Base-by-base conservation (phyloP, 2,329 filamentous ascomycete genomes). In the Aureobasidium sp. region DNA sequence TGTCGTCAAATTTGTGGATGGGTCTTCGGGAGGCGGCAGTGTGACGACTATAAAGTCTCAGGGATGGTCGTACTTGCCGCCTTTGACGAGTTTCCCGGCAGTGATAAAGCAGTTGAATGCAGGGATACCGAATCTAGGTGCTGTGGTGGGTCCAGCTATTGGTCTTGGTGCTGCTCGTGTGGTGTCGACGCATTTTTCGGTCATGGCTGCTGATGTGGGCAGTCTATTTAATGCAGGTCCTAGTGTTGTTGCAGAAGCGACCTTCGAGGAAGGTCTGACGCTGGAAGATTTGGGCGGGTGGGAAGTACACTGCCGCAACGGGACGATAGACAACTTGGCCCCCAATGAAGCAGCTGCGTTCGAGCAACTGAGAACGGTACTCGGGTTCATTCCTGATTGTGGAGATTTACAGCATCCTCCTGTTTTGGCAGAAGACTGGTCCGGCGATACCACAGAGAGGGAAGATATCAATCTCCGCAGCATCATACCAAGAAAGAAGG, bases 311-410 rank as follows among this genome's bases (percentile, higher is more conserved):
- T 86, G 83, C 66, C 82, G 81, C 0, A 87, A 87, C 63, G 85
- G 85, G 0, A 87, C 84, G 0, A 86, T 87, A 53, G 85, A 87
- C 64, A 87, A 87, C 59, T 74, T 86, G 2, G 84, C 84, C 0
- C 75, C 77, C 4, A 80, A 84, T 63, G 84, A 87, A 69, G 75
- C 76, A n/a, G 83, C 81, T 42, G 85, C 83, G 64, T 87, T 86
- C 63, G 79, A 82, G 66, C 85, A 87, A 69, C 69, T 87, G 4
- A 75, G 82, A 1, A 81, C 77, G 0, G 79, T 87, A 0, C 68
- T 87, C 22, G 73, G 76, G 27, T 87, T 82, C 65, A 72, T 87
- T 1, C 84, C 85, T 1, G 82, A 85, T 64, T 82, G 75, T 36
- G 84, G 84, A 0, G 78, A 76, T 2, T 77, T 82, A 36, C 69